Evolutionary conservation across 2,329 filamentous ascomycete species (phyloP).

Genomic region (Colletotrichum cereale): DNA sequence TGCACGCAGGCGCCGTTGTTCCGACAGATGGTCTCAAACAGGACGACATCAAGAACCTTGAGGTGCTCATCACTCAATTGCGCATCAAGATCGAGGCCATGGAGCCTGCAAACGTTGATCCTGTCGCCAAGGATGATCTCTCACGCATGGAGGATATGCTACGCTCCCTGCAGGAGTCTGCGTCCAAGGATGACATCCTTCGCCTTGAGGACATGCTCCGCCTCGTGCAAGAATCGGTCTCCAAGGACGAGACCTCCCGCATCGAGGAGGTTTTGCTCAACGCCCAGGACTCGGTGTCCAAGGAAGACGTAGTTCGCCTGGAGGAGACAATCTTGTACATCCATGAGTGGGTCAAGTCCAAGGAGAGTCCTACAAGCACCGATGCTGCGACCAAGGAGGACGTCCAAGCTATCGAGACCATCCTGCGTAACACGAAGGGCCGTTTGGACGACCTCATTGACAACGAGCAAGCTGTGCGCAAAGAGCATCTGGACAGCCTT

Average conservation of each 20-base stretch:
- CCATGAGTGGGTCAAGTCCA: conserved; percentile 65
- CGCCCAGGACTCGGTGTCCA: conserved; percentile 62
- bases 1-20: conserved; percentile 65
- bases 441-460: conserved; percentile 86
- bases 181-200: conserved; percentile 54
- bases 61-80: conserved; percentile 84
- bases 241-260: conserved; percentile 45
- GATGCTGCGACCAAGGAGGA: conserved; percentile 82
- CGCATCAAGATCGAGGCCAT: conserved; percentile 87
- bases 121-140: conserved; percentile 54
- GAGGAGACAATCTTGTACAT: conserved; percentile 58
- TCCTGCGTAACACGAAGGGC: conserved; percentile 89
- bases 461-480: conserved; percentile 76
- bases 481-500: conserved; percentile 74
- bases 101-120: conserved; percentile 57
- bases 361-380: conserved; percentile 41
- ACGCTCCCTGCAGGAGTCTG: conserved; percentile 52
- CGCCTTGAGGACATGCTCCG: conserved; percentile 59
- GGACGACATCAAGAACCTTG: conserved; percentile 87
- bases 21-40: conserved; percentile 69
- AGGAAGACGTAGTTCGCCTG: conserved; percentile 61
- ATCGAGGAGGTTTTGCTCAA: conserved; percentile 62
- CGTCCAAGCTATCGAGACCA: conserved; percentile 89
- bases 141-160: conserved; percentile 58
- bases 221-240: conserved; percentile 52